phyloP scores from a whole-genome alignment of 2,329 filamentous ascomycete species.

The Pleomassaria siparia region DNA sequence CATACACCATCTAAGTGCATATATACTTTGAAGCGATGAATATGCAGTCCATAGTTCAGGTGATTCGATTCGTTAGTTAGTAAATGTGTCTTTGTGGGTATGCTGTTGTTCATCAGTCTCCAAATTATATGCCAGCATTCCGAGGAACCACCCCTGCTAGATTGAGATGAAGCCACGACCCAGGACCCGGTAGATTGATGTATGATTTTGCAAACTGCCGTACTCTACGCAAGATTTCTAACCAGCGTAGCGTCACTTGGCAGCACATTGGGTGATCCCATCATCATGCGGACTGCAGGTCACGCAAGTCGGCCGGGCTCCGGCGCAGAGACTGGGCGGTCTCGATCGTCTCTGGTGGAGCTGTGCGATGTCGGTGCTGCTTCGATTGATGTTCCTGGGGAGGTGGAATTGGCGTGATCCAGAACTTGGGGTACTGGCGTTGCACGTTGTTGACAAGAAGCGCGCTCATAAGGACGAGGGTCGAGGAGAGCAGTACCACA shows the following conservation, averaged over 20 bases:
- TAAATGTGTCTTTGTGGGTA: background rate
- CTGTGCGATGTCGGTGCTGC: background rate
- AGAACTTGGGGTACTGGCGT: conserved; percentile 49
- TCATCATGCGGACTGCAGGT: background rate
- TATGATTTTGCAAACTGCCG: background rate
- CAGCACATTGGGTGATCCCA: background rate
- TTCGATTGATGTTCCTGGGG: conserved; percentile 2
- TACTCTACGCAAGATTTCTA: background rate
- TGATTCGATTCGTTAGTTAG: background rate
- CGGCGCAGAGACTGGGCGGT: background rate
- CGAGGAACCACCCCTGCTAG: background rate
- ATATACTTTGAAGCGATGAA: no score
- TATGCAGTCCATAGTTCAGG: no score
- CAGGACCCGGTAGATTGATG: background rate
- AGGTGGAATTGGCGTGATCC: conserved; percentile 45
- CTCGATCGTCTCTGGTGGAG: background rate
- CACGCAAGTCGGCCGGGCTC: background rate
- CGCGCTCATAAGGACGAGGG: conserved; percentile 44
- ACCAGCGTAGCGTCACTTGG: background rate
- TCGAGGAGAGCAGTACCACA: conserved; percentile 44
- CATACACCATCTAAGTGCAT: no score
- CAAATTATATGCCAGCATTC: background rate
- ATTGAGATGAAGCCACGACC: background rate
- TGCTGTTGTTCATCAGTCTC: background rate
- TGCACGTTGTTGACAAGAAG: conserved; percentile 49